Evolutionary conservation across 805 yeast genomes (phyloP).

Genomic region (Spathaspora gorwiae): DNA sequence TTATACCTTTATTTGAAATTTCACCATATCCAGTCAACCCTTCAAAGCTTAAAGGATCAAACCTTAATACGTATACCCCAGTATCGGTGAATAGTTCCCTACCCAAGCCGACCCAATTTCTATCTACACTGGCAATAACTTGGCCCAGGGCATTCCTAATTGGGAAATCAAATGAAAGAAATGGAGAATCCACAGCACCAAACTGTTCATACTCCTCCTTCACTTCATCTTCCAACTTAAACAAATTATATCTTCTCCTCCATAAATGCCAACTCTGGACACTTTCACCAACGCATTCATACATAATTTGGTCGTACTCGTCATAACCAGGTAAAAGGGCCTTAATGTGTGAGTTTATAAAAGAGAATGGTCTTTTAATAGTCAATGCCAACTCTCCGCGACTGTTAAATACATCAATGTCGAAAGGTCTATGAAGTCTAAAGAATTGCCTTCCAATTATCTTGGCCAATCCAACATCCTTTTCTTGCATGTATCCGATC

Average conservation of each 20-base stretch:
- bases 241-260: conserved; percentile 85
- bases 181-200: conserved; percentile 84
- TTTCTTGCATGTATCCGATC: conserved; percentile 78
- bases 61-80: conserved; percentile 82
- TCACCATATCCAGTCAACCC: conserved; percentile 49
- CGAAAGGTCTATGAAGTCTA: conserved; percentile 81
- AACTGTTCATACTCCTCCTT: conserved; percentile 62
- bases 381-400: conserved; percentile 57
- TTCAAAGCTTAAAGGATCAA: conserved; percentile 68
- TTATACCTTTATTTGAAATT: conserved; percentile 44
- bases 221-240: conserved; percentile 42
- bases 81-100: conserved; percentile 92
- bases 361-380: conserved; percentile 77
- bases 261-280: conserved; percentile 93
- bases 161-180: conserved; percentile 82
- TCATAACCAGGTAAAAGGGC: conserved; percentile 56
- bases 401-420: conserved; percentile 65
- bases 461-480: conserved; percentile 65
- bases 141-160: conserved; percentile 54
- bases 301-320: conserved; percentile 28
- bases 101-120: conserved; percentile 94
- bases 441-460: conserved; percentile 79
- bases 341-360: conserved; percentile 84
- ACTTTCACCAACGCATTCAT: conserved; percentile 70
- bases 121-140: conserved; percentile 72